Evolutionary conservation across 352 stramenopile genomes (phyloP), one percentile per base, ranked within the genome.

Genomic region (Achlya hypogyna): DNA sequence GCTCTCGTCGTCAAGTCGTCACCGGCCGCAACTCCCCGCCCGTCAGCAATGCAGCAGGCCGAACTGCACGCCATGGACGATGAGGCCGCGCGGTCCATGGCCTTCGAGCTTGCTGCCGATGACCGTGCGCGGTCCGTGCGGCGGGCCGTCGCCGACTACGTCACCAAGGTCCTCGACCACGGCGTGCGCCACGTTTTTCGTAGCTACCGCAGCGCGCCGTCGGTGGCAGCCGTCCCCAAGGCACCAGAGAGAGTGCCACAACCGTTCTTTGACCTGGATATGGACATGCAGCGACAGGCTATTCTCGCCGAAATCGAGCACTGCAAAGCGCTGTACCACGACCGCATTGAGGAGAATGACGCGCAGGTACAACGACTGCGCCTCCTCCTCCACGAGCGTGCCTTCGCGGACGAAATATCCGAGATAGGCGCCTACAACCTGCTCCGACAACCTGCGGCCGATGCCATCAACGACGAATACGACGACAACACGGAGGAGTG

Each of bases 191-290:
- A 35, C 4, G 25, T 51, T 3, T 4, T 51, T 52, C 42, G 29
- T 6, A 49, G 42, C 42, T 22, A 49, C 42, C 22, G 42, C 42
- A 49, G 22, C 42, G 18, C 18, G 42, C 18, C 18, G 18, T 49
- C 42, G 42, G 18, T 49, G 42, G 42, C 42, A 49, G 49, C 16
- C 6, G 49, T 42, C 34, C 34, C 34, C 34, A 16, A 6, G 23
- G 49, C 23, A 54, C 49, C 23, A 16, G 49, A 6, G 29, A 14
- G 6, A 16, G 49, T 16, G 23, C 23, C 49, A 54, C 49, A 16
- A 42, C n/a, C 10, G n/a, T 67, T 67, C 32, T 67, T 67, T 38
- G 60, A 52, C 20, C 23, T 28, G 1, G 60, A 67, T 22, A 18
- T 67, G 1, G 60, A 67, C 18, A 3, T 18, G 22, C 60, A 67